Evolutionary conservation across 331 rosid genomes (phyloP), one percentile per base, ranked within the genome.

Genomic region (Cydonia oblonga): DNA sequence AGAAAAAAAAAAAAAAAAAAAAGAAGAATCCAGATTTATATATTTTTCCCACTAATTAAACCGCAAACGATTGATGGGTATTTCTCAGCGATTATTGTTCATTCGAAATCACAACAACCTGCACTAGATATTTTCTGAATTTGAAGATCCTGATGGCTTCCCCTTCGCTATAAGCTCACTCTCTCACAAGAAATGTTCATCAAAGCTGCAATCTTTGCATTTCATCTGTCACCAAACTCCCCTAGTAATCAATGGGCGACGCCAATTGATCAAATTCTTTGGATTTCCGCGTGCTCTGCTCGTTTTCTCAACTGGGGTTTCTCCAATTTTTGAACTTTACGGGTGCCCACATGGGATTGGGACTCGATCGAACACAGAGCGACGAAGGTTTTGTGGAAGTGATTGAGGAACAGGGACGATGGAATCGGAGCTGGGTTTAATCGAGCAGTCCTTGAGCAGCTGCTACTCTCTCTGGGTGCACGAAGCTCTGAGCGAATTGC

Each of bases 311-410:
- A 58, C 44, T 64, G 72, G 57, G 75, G 22, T 52, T n/a, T 56
- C 67, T 33, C 35, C 10, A 25, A 56, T 67, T 14, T 68, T 51
- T n/a, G 22, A 22, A 72, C 72, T 33, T 69, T 46, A 59, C 70
- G 65, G 58, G 71, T 81, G 80, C 76, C 80, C 91, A 83, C 96
- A 89, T 89, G 96, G 90, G 96, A 85, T 87, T 89, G 83, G 83
- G 78, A 80, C 71, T 78, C 58, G 51, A 81, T 72, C 78, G 66
- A 19, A 66, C 64, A 64, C 64, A 75, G 84, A 84, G 75, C 76
- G 81, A 57, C 64, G 60, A 59, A 58, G 81, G 66, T 68, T 82
- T 26, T 28, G 23, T 11, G 16, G 32, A 60, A 38, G 76, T 58
- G 26, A 58, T 70, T 60, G 54, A n/a, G 54, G 78, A 60, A 44